These are phyloP conservation scores for Alternaria gaisen DNA, from an alignment of 2,329 filamentous ascomycete species.

Conservation along the genomic window DNA sequence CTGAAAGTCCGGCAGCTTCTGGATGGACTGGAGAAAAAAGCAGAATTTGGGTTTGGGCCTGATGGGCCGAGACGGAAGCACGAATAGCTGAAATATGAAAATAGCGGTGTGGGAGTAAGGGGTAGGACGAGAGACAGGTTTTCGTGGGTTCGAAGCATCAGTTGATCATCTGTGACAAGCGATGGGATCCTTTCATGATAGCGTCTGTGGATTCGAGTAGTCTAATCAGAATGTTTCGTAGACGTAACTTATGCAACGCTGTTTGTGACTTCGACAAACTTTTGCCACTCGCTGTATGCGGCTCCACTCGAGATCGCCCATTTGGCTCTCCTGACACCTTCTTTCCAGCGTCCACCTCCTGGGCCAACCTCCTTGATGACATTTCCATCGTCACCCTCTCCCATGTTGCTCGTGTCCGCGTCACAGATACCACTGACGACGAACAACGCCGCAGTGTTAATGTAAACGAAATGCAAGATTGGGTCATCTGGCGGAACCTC, in stretches of 20 bases:
- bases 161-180: neutral
- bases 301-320: constrained; percentile 89
- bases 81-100: neutral
- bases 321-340: constrained; percentile 84
- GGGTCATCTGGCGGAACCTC: constrained; percentile 79
- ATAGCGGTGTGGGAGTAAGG: neutral
- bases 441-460: constrained; percentile 90
- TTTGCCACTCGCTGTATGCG: constrained; percentile 82
- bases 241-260: constrained; percentile 31
- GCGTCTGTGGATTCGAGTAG: neutral
- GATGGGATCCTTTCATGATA: neutral
- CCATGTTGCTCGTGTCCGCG: constrained; percentile 80
- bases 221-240: neutral
- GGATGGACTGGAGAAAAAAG: neutral
- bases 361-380: constrained; percentile 85
- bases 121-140: neutral
- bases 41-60: neutral
- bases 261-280: constrained; percentile 86
- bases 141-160: neutral
- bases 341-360: constrained; percentile 91
- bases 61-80: neutral
- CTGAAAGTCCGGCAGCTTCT: neutral
- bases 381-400: constrained; percentile 78
- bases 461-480: constrained; percentile 89
- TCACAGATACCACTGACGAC: constrained; percentile 89